These are phyloP conservation scores for Sideroxylon spinosum DNA, from an alignment of 179 eudicot genomes.

Conservation along the genomic window DNA sequence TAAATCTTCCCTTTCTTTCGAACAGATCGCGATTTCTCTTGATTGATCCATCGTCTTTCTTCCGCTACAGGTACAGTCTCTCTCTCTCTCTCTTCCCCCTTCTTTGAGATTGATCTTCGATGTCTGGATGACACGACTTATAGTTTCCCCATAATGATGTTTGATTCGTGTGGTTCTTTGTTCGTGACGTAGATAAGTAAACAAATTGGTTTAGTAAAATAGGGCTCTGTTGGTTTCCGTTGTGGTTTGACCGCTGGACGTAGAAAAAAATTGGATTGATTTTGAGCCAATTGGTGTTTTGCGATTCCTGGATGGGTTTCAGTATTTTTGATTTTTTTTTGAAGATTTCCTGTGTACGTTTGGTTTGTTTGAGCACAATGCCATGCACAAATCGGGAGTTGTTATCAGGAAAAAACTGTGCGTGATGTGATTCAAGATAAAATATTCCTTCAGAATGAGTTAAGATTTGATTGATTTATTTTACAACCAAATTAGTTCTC, in stretches of 20 bases:
- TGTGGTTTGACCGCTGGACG: not conserved
- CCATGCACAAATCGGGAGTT: not conserved
- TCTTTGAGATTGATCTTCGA: not conserved
- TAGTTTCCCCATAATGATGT: not conserved
- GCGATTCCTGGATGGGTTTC: not conserved
- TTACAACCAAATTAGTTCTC: not conserved
- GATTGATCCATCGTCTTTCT: not conserved
- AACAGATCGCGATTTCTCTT: not conserved
- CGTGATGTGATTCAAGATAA: not conserved
- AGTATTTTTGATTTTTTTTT: not conserved
- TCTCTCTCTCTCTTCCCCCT: not conserved
- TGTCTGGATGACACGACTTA: not conserved
- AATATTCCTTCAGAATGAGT: not conserved
- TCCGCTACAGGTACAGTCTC: conserved; percentile 4
- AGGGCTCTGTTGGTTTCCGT: not conserved
- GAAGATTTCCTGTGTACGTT: not conserved
- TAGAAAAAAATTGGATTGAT: not conserved
- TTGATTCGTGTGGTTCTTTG: not conserved
- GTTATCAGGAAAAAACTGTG: not conserved
- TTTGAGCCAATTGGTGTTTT: not conserved
- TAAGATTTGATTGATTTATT: not conserved
- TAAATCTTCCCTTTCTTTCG: not conserved
- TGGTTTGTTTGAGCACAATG: not conserved
- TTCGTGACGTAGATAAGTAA: not conserved
- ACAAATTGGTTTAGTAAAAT: not conserved